Percentiles rank a stretch among this genome's conserved stretches.
These are phyloP conservation scores for Aphanomyces invadans DNA, from an alignment of 352 stramenopile genomes.

Conservation along the genomic window DNA sequence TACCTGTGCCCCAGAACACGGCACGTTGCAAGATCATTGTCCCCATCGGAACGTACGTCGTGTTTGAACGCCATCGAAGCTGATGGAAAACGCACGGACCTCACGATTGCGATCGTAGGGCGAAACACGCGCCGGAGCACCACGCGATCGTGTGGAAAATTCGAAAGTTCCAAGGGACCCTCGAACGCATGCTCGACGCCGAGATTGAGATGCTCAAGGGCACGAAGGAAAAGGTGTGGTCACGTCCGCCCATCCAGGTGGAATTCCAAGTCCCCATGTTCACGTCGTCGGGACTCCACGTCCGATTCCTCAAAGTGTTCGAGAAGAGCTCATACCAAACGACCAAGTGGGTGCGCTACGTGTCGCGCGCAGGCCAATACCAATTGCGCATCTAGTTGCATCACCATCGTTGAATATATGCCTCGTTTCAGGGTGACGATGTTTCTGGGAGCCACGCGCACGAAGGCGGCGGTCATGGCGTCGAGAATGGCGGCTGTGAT, in stretches of 20 bases:
- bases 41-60: slow-evolving; percentile 71
- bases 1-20: slow-evolving; percentile 92
- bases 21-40: slow-evolving; percentile 94
- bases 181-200: slow-evolving; percentile 91
- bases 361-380: slow-evolving; percentile 96
- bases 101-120: slow-evolving; percentile 34
- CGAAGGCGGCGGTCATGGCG: too few species aligned
- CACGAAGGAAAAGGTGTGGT: slow-evolving; percentile 95
- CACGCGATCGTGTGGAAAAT: slow-evolving; percentile 98
- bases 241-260: slow-evolving; percentile 92
- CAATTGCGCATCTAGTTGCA: slow-evolving; percentile 92
- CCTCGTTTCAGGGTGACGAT: background rate
- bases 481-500: too few species aligned
- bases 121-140: slow-evolving; percentile 97
- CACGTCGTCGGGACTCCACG: slow-evolving; percentile 94
- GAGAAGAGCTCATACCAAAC: slow-evolving; percentile 98
- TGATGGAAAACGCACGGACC: too few species aligned
- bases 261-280: slow-evolving; percentile 99
- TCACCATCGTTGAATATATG: background rate
- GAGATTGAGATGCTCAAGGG: slow-evolving; percentile 96
- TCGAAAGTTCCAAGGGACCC: slow-evolving; percentile 94
- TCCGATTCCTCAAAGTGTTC: slow-evolving; percentile 98
- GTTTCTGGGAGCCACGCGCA: too few species aligned
- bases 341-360: slow-evolving; percentile 98
- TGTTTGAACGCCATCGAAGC: too few species aligned